phyloP scores from a whole-genome alignment of 495 filamentous ascomycete genomes.

The Evansstolkia leycettana region DNA sequence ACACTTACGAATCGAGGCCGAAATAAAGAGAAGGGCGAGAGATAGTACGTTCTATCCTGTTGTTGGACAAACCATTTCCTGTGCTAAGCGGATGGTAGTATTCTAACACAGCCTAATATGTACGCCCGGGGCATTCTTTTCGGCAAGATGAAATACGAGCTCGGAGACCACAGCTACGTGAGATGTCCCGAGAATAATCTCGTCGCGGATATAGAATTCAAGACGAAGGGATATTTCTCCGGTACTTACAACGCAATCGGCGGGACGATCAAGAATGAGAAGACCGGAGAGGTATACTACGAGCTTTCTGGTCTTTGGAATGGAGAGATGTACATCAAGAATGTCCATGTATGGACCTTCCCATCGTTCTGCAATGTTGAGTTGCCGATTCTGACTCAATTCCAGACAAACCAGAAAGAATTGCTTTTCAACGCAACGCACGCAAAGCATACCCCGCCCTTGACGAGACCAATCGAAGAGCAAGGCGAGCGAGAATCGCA shows the following conservation, averaged over 20 bases:
- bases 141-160: conserved; percentile 99
- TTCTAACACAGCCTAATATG: conserved; percentile 97
- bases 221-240: conserved; percentile 94
- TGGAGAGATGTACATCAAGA: conserved; percentile 82
- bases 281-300: conserved; percentile 72
- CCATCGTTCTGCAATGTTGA: no score
- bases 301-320: conserved; percentile 91
- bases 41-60: conserved; percentile 57
- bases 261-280: conserved; percentile 80
- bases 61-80: background rate
- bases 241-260: conserved; percentile 95
- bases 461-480: conserved; percentile 67
- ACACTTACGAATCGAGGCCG: conserved; percentile 66
- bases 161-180: conserved; percentile 94
- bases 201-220: conserved; percentile 93
- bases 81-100: conserved; percentile 33
- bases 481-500: conserved; percentile 89
- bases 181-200: conserved; percentile 78
- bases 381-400: conserved; percentile 1
- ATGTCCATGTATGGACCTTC: conserved; percentile 56
- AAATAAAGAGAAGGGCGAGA: conserved; percentile 52
- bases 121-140: conserved; percentile 96
- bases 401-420: conserved; percentile 74
- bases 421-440: conserved; percentile 77
- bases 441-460: conserved; percentile 61